Evolutionary conservation across 257 asterid genomes (phyloP).

Genomic region (Echium plantagineum): DNA sequence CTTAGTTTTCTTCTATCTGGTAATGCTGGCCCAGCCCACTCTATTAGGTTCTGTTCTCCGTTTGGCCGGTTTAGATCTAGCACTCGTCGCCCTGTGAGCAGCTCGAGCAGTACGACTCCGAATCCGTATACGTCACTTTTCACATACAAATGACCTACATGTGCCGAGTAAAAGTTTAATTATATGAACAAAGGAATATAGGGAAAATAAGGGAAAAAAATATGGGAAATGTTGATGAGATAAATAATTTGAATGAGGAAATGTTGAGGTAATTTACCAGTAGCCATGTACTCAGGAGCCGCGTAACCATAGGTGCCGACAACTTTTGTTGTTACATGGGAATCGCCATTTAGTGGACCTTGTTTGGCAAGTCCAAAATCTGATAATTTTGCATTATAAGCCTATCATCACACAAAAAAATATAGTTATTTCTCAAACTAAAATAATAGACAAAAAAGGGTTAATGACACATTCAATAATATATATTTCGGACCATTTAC

Average conservation of each 20-base stretch:
- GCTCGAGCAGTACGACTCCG: constrained; percentile 65
- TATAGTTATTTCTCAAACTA: too few species aligned
- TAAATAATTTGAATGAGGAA: neutral
- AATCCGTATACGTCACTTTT: constrained; percentile 84
- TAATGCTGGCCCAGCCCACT: constrained; percentile 69
- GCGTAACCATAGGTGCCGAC: constrained; percentile 86
- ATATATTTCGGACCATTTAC: too few species aligned
- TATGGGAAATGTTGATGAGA: too few species aligned
- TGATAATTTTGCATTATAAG: constrained; percentile 64
- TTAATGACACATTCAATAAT: too few species aligned
- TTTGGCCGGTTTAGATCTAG: constrained; percentile 52
- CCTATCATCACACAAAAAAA: constrained; percentile 21
- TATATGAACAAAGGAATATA: too few species aligned
- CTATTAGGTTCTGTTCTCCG: constrained; percentile 43
- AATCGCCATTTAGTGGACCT: constrained; percentile 70
- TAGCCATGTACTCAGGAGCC: constrained; percentile 83
- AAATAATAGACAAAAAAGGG: too few species aligned
- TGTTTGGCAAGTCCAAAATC: constrained; percentile 86
- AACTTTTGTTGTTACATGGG: constrained; percentile 61
- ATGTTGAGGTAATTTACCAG: constrained; percentile 28
- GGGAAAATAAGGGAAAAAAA: too few species aligned
- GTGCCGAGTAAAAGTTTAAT: too few species aligned
- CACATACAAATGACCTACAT: constrained; percentile 68
- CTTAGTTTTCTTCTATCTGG: constrained; percentile 45
- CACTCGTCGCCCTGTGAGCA: constrained; percentile 54